phyloP scores from a whole-genome alignment of 176 grass and related monocot genomes.

The Aechmea fasciata region DNA sequence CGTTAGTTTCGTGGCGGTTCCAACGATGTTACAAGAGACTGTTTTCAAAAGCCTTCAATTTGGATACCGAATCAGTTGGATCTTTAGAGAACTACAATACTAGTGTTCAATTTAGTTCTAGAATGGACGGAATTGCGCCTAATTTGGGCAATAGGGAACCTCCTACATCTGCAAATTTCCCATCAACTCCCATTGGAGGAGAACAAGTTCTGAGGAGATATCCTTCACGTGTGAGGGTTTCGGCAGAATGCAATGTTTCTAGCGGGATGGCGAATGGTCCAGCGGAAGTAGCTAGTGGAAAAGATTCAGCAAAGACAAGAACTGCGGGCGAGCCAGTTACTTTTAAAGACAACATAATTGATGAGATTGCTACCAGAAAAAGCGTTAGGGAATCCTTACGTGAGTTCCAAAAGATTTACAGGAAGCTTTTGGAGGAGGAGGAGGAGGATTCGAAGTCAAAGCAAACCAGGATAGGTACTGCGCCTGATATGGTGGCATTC shows the following conservation, averaged over 20 bases:
- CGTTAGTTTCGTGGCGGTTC: constrained; percentile 66
- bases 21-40: constrained; percentile 44
- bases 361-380: constrained; percentile 18
- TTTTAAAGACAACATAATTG: neutral
- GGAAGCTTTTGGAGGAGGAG: constrained; percentile 32
- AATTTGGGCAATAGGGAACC: constrained; percentile 2
- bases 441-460: constrained; percentile 19
- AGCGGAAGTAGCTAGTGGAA: constrained; percentile 5
- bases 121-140: neutral
- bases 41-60: constrained; percentile 36
- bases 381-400: constrained; percentile 29
- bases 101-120: constrained; percentile 14
- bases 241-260: constrained; percentile 32
- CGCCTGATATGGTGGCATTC: constrained; percentile 41
- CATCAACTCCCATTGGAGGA: neutral
- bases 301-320: constrained; percentile 21
- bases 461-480: neutral
- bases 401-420: constrained; percentile 50
- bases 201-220: constrained; percentile 10
- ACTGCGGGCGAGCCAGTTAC: neutral
- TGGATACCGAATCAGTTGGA: constrained; percentile 1
- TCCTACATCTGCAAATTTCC: constrained; percentile 16
- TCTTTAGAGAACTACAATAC: neutral
- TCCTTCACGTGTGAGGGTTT: constrained; percentile 48
- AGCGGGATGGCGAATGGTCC: constrained; percentile 14